These are phyloP conservation scores for Globisporangium nagaii DNA, from an alignment of 352 stramenopile species.

Conservation along the genomic window DNA sequence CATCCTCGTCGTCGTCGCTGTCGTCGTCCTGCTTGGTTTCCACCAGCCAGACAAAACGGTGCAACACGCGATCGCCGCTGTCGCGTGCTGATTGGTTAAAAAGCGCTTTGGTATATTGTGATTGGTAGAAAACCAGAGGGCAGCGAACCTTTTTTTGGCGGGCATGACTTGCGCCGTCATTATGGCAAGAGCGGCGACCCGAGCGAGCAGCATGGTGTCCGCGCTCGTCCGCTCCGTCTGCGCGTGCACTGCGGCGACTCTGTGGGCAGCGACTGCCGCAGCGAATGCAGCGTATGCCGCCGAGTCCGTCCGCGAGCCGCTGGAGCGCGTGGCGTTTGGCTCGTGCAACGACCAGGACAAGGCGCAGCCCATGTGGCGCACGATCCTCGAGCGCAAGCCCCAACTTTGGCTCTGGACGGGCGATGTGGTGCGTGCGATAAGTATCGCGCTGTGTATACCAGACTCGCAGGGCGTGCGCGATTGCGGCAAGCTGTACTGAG, in stretches of 20 bases:
- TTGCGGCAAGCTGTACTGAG: too few relatives aligned
- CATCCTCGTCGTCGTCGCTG: conserved; percentile 3
- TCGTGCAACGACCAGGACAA: conserved; percentile 85
- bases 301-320: conserved; percentile 22
- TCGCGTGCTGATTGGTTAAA: conserved; percentile 27
- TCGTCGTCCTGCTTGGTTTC: conserved; percentile 2
- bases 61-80: conserved; percentile 4
- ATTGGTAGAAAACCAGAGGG: neutral
- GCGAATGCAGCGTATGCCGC: neutral
- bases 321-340: conserved; percentile 62
- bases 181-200: neutral
- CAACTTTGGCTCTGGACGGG: conserved; percentile 84
- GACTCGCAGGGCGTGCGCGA: too few relatives aligned
- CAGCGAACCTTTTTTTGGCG: neutral
- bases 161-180: neutral
- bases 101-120: neutral
- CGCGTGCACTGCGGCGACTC: neutral
- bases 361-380: conserved; percentile 62
- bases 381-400: conserved; percentile 44
- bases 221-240: neutral
- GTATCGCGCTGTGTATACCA: neutral
- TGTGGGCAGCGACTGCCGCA: neutral
- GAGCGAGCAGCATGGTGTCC: neutral
- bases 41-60: conserved; percentile 6
- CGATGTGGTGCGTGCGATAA: conserved; percentile 46